Evolutionary conservation across 768 basidiomycete species (phyloP), one percentile per base, ranked within the genome.

Genomic region (Leccinum sublutescens): DNA sequence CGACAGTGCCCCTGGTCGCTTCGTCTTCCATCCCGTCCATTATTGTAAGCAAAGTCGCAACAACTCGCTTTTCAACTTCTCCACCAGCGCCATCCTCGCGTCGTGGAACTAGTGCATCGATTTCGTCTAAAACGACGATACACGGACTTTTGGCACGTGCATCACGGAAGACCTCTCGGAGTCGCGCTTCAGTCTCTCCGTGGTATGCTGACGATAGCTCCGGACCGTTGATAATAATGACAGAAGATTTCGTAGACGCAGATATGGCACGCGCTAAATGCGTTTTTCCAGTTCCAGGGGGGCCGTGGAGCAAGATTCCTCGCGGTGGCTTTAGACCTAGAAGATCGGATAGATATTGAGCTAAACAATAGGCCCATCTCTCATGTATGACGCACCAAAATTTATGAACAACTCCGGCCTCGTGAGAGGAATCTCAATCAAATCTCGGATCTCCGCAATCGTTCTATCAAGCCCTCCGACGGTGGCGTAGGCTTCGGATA

Each of bases 221-320:
- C 12, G 97, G 95, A 0, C 97, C 97, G 66, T 96, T 96, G 71
- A 98, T 88, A 53, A 93, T 85, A 62, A 99, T 82, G n/a, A 97
- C 91, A 27, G 88, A 86, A 7, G 94, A 91, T 31, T 82, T 83
- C 1, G 91, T 91, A 5, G 95, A 93, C 0, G 87, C 82, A 4
- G 96, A 95, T 59, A 99, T 95, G 14, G 95, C 92, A 61, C 94
- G 87, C 11, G 97, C 96, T 2, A 99, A 79, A 68, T 97, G 94
- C 0, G 97, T 99, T 76, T 99, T 99, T 15, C 97, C 97, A 9
- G 97, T 98, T 38, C 97, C 97, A 3, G 97, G 94, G 11, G 95
- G 95, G 11, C 97, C 97, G 72, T 98, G 89, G 2, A 99, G 83
- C 19, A 98, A 82, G 49, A 98, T 89, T 4, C 97, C 97, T 50